These are phyloP conservation scores for Ilyonectria destructans DNA, from an alignment of 2,329 filamentous ascomycete species.

Conservation along the genomic window DNA sequence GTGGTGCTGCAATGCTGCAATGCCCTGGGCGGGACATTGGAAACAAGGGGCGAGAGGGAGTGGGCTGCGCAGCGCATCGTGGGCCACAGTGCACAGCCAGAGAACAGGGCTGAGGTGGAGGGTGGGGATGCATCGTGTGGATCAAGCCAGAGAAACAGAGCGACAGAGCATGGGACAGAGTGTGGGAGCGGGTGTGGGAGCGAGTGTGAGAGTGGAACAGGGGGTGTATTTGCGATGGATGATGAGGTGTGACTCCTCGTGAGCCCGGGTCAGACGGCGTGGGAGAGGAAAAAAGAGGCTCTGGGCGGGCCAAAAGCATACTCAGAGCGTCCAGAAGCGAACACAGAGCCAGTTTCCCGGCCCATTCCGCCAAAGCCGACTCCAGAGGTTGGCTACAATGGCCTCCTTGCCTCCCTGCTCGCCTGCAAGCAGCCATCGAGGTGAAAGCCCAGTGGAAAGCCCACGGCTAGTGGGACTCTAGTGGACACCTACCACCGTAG, in stretches of 20 bases:
- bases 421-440: conserved; percentile 16
- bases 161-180: not conserved
- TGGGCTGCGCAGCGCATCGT: conserved; percentile 41
- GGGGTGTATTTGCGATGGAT: not conserved
- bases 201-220: conserved; percentile 12
- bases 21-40: conserved; percentile 10
- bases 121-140: conserved; percentile 40
- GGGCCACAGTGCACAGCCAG: conserved; percentile 46
- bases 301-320: not conserved
- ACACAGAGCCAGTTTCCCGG: conserved; percentile 2
- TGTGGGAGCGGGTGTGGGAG: conserved; percentile 18
- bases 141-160: conserved; percentile 26
- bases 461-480: conserved; percentile 17
- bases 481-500: conserved; percentile 12
- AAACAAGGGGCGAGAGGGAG: conserved; percentile 29
- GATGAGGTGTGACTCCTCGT: conserved; percentile 7
- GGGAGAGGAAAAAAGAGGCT: not conserved
- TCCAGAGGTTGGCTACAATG: not conserved
- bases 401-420: not conserved
- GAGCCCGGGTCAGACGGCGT: conserved; percentile 2
- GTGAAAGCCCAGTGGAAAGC: conserved; percentile 31
- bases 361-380: conserved; percentile 19
- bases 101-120: conserved; percentile 51
- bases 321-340: not conserved
- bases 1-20: conserved; percentile 10